Conservation (phyloP, 371 early-diverging fungal species). For the Pancytospora philotis region DNA sequence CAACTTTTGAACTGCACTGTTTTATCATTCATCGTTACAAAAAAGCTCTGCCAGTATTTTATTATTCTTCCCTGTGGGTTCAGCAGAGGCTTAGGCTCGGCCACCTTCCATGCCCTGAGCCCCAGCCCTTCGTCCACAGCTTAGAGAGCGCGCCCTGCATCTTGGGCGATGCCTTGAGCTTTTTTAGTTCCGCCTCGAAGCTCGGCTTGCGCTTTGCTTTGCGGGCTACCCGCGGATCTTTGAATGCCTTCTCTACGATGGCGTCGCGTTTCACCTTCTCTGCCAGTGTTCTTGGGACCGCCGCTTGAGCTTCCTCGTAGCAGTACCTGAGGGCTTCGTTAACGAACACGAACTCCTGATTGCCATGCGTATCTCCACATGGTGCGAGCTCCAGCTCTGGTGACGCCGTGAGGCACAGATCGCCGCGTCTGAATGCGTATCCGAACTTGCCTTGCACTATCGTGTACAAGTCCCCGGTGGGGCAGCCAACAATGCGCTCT, state of each 20-base stretch:
- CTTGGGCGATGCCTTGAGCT: neutral
- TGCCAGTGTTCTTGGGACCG: neutral
- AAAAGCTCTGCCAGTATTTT: too few relatives aligned
- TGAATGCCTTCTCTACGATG: neutral
- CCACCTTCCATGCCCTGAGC: neutral
- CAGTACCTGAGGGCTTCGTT: neutral
- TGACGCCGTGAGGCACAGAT: neutral
- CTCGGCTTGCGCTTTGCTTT: neutral
- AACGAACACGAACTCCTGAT: neutral
- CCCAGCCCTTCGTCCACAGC: neutral
- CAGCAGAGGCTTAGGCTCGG: neutral
- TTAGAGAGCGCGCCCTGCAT: neutral
- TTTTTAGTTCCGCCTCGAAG: neutral
- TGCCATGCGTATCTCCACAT: neutral
- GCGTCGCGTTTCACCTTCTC: neutral
- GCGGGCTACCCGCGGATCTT: neutral
- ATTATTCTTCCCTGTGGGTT: too few relatives aligned
- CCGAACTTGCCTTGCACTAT: neutral
- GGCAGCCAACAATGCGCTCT: neutral
- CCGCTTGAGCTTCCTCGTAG: neutral
- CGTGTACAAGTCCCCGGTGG: neutral
- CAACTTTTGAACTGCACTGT: too few relatives aligned
- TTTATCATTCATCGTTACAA: too few relatives aligned
- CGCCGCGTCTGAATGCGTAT: neutral
- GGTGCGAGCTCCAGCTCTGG: neutral